Percentiles rank a stretch among this genome's conserved stretches.
These are phyloP conservation scores for Zizania palustris DNA, from an alignment of 202 grass and related monocot genomes.

Conservation along the genomic window DNA sequence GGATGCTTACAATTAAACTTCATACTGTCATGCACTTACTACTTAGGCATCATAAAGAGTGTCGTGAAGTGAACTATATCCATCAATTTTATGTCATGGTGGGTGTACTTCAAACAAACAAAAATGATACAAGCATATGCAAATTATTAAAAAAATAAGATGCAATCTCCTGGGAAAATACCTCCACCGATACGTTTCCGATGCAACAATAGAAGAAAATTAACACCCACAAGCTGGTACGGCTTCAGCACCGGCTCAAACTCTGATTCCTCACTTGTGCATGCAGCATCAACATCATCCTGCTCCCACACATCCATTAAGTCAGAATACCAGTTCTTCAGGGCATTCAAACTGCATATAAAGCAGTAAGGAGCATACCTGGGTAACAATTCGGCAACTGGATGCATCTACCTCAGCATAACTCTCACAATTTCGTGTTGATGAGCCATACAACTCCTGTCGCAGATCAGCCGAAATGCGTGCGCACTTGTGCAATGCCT, in stretches of 20 bases:
- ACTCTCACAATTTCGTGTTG: conserved; percentile 56
- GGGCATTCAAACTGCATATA: not conserved
- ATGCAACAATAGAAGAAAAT: conserved; percentile 91
- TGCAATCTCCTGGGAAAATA: conserved; percentile 29
- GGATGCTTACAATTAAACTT: not conserved
- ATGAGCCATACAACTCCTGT: conserved; percentile 67
- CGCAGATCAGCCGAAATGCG: conserved; percentile 70
- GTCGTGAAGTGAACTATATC: not conserved
- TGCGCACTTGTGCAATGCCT: conserved; percentile 74
- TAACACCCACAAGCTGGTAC: conserved; percentile 95
- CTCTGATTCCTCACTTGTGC: conserved; percentile 62
- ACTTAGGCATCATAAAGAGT: not conserved
- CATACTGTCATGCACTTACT: conserved; percentile 13
- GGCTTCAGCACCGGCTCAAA: conserved; percentile 85
- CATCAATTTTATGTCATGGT: conserved; percentile 14
- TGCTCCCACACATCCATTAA: conserved; percentile 48
- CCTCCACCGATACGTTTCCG: conserved; percentile 94
- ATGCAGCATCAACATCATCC: conserved; percentile 78
- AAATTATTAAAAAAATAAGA: not conserved
- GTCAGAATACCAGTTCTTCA: conserved; percentile 14
- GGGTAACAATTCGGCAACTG: conserved; percentile 78
- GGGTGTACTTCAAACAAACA: not conserved
- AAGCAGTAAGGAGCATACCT: conserved; percentile 47
- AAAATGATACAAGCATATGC: no score
- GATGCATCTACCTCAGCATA: conserved; percentile 81